Conservation (phyloP, 192 early-diverging fungal genomes). For the Thoreauomyces humboldtii region DNA sequence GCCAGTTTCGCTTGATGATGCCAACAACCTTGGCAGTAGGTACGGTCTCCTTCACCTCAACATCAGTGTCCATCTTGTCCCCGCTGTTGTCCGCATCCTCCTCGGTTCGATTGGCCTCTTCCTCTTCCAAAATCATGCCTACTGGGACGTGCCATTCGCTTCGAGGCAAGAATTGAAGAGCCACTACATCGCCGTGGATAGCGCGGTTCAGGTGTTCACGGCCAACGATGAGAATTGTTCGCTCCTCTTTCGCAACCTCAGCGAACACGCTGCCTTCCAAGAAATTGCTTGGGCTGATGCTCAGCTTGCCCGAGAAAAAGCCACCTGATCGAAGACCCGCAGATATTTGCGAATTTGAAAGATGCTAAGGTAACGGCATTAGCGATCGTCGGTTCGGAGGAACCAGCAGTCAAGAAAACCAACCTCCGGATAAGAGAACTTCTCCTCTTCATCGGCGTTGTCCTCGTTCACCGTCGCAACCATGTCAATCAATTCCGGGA, state of each 20-base stretch:
- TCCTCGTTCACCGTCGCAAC: conserved; percentile 55
- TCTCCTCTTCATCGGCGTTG: conserved; percentile 51
- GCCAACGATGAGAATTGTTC: conserved; percentile 75
- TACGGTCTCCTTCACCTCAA: conserved; percentile 19
- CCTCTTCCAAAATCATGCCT: conserved; percentile 71
- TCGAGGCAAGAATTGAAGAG: conserved; percentile 80
- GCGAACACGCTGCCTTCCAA: conserved; percentile 79
- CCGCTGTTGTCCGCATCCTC: conserved; percentile 44
- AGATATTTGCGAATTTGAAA: conserved; percentile 71
- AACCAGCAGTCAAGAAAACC: too few relatives aligned
- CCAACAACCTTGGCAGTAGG: conserved; percentile 90
- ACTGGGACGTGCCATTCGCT: conserved; percentile 81
- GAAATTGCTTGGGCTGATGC: conserved; percentile 84
- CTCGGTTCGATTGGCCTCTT: conserved; percentile 59
- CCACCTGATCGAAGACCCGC: conserved; percentile 81
- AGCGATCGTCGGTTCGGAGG: too few relatives aligned
- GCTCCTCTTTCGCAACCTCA: conserved; percentile 71
- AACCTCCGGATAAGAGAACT: conserved; percentile 66
- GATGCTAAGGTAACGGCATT: too few relatives aligned
- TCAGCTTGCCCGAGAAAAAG: conserved; percentile 77
- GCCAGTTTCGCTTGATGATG: conserved; percentile 93
- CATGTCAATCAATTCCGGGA: conserved; percentile 92
- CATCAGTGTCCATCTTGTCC: conserved; percentile 5
- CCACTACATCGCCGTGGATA: conserved; percentile 89
- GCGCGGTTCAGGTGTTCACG: conserved; percentile 84